These are phyloP conservation scores for Boletus bicolor DNA, from an alignment of 768 basidiomycete species.

Conservation along the genomic window DNA sequence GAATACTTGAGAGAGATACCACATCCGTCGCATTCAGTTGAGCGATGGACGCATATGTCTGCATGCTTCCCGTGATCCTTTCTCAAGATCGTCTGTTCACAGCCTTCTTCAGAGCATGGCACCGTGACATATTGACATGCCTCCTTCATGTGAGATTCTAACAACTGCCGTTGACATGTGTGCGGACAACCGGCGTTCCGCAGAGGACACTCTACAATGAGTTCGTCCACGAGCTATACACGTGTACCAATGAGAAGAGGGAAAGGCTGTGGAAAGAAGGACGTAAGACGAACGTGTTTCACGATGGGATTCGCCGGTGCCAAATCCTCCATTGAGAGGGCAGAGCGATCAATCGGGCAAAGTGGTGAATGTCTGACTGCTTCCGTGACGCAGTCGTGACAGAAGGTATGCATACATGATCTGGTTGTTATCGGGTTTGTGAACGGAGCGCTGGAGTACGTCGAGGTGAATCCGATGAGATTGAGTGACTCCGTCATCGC, in stretches of 20 bases:
- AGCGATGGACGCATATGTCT: constrained; percentile 35
- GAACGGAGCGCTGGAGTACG: constrained; percentile 57
- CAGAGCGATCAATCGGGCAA: constrained; percentile 83
- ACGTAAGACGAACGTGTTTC: constrained; percentile 43
- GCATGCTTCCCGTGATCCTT: constrained; percentile 46
- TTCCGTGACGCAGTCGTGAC: constrained; percentile 71
- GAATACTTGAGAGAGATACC: constrained; percentile 31
- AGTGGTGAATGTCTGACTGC: constrained; percentile 65
- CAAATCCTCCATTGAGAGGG: constrained; percentile 57
- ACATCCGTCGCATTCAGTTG: constrained; percentile 40
- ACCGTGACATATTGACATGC: constrained; percentile 57
- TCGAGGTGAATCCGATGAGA: constrained; percentile 8
- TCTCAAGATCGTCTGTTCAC: constrained; percentile 42
- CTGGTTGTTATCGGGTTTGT: constrained; percentile 69
- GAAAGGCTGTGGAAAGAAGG: constrained; percentile 1
- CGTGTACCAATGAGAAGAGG: constrained; percentile 4
- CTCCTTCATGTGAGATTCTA: constrained; percentile 60
- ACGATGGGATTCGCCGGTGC: constrained; percentile 70
- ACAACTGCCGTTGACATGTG: constrained; percentile 63
- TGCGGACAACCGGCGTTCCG: constrained; percentile 55
- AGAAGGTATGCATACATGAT: constrained; percentile 85
- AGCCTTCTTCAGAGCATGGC: constrained; percentile 46
- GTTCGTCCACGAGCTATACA: constrained; percentile 76
- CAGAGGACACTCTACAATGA: constrained; percentile 69
- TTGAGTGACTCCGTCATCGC: not conserved